Evolutionary conservation across 768 basidiomycete genomes (phyloP).

Genomic region (Paxillus involutus): DNA sequence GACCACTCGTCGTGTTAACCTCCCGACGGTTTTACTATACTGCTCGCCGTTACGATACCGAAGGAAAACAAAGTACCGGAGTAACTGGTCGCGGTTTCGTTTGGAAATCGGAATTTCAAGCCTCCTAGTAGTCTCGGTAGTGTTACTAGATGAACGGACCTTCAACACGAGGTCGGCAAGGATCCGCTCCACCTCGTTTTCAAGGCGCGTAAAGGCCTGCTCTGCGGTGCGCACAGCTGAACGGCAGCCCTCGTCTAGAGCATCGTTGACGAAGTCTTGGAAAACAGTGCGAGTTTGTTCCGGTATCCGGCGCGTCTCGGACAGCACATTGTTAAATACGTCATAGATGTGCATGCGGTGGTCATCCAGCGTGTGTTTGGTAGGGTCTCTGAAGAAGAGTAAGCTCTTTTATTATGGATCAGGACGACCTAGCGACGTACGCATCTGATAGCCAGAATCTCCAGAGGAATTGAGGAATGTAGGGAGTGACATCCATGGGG

Average conservation of each 20-base stretch:
- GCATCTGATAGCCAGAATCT: slow-evolving; percentile 48
- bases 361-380: slow-evolving; percentile 30
- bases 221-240: slow-evolving; percentile 42
- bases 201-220: slow-evolving; percentile 41
- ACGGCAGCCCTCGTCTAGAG: slow-evolving; percentile 36
- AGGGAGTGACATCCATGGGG: slow-evolving; percentile 29
- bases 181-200: slow-evolving; percentile 40
- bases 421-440: slow-evolving; percentile 30
- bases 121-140: slow-evolving; percentile 2
- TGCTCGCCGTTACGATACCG: slow-evolving; percentile 56
- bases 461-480: slow-evolving; percentile 48
- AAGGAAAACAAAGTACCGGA: slow-evolving; percentile 53
- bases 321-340: slow-evolving; percentile 49
- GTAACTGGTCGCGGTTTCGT: slow-evolving; percentile 37
- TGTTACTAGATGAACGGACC: slow-evolving; percentile 25
- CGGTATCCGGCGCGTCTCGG: slow-evolving; percentile 42
- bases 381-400: slow-evolving; percentile 19
- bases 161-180: slow-evolving; percentile 36
- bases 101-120: slow-evolving; percentile 22
- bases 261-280: slow-evolving; percentile 37
- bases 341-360: slow-evolving; percentile 53
- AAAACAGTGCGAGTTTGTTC: slow-evolving; percentile 39
- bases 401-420: not conserved
- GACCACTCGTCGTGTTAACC: slow-evolving; percentile 24
- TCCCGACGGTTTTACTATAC: slow-evolving; percentile 40